Conservation (phyloP, 1,284 basidiomycete species). For the Anthracocystis setariae region DNA sequence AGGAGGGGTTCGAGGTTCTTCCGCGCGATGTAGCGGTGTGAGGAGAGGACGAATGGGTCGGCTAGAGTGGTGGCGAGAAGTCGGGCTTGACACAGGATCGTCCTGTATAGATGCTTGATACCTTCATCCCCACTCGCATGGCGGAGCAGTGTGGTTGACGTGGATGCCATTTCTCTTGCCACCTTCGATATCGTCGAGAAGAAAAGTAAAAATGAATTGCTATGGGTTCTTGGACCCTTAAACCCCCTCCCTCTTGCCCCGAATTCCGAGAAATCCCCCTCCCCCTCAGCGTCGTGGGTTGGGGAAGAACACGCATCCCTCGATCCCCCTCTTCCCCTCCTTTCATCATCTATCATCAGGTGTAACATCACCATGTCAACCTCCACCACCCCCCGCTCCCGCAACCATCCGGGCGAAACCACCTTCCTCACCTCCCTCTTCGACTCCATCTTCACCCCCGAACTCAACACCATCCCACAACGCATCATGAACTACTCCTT, state of each 20-base stretch:
- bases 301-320: slow-evolving; percentile 16
- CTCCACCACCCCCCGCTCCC: not conserved
- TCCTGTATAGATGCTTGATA: slow-evolving; percentile 38
- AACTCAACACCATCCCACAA: slow-evolving; percentile 58
- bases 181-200: not conserved
- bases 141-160: slow-evolving; percentile 8
- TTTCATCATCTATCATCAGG: not conserved
- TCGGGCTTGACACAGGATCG: slow-evolving; percentile 32
- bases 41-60: slow-evolving; percentile 26
- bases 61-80: slow-evolving; percentile 22
- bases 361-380: slow-evolving; percentile 7
- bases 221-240: slow-evolving; percentile 32
- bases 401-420: not conserved
- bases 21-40: slow-evolving; percentile 36
- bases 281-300: no score
- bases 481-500: slow-evolving; percentile 68
- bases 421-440: slow-evolving; percentile 31
- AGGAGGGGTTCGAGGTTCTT: slow-evolving; percentile 39
- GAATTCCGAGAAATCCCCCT: slow-evolving; percentile 14
- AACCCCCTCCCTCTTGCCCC: slow-evolving; percentile 6
- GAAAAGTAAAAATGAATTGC: slow-evolving; percentile 2
- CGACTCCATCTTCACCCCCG: slow-evolving; percentile 60
- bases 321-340: not conserved
- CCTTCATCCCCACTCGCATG: slow-evolving; percentile 15
- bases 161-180: slow-evolving; percentile 13